Conservation (phyloP, 805 yeast species). For the Saccharomycopsis lassenensis region DNA sequence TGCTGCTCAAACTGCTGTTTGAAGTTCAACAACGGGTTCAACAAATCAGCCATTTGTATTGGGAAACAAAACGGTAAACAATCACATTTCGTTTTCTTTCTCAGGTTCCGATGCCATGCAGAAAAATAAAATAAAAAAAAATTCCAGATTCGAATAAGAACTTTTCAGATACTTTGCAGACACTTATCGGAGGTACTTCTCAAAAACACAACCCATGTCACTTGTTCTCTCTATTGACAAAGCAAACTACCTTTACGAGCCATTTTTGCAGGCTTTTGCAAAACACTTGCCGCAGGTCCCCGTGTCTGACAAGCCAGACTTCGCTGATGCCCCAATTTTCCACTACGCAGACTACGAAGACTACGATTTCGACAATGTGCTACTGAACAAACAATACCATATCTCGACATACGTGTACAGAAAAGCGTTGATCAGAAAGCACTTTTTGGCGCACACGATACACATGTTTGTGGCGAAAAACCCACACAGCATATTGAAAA, state of each 20-base stretch:
- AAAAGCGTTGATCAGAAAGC: conserved; percentile 85
- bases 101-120: too few relatives aligned
- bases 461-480: conserved; percentile 62
- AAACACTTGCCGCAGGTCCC: conserved; percentile 26
- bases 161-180: not conserved
- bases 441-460: conserved; percentile 79
- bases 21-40: conserved; percentile 2
- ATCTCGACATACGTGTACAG: conserved; percentile 78
- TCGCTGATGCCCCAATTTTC: conserved; percentile 31
- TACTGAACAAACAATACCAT: conserved; percentile 35
- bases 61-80: too few relatives aligned
- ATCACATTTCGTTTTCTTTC: too few relatives aligned
- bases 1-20: not conserved
- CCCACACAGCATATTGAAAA: conserved; percentile 49
- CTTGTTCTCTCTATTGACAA: conserved; percentile 24
- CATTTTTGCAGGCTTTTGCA: conserved; percentile 25
- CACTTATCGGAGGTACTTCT: too few relatives aligned
- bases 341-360: conserved; percentile 91
- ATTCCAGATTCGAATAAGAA: not conserved
- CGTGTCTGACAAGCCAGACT: conserved; percentile 23
- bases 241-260: conserved; percentile 32
- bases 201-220: not conserved
- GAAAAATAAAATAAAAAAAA: not conserved
- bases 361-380: conserved; percentile 59
- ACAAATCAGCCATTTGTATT: conserved; percentile 8